phyloP scores from a whole-genome alignment of 805 yeast species.

The Hanseniaspora pseudoguilliermondii region DNA sequence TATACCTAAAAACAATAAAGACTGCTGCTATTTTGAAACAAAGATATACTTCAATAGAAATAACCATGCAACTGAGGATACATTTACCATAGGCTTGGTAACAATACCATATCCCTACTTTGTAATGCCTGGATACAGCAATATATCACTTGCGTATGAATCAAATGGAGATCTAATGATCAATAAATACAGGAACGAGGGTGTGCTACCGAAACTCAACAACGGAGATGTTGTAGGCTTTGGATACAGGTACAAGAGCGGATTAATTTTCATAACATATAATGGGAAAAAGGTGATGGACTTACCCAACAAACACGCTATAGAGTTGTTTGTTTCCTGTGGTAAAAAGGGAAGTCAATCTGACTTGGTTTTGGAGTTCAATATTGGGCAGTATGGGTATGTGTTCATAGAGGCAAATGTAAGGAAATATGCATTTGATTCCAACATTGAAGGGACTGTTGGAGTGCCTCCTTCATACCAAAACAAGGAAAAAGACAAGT shows the following conservation, averaged over 20 bases:
- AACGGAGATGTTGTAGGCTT: constrained; percentile 91
- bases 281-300: constrained; percentile 83
- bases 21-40: constrained; percentile 55
- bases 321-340: constrained; percentile 29
- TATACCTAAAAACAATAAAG: constrained; percentile 38
- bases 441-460: constrained; percentile 29
- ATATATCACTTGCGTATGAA: constrained; percentile 61
- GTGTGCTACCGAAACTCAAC: constrained; percentile 34
- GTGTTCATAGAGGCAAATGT: constrained; percentile 76
- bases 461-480: constrained; percentile 36
- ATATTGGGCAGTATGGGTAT: constrained; percentile 64
- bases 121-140: constrained; percentile 60
- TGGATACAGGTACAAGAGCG: constrained; percentile 70
- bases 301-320: constrained; percentile 56
- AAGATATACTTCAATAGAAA: constrained; percentile 31
- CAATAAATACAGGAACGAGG: constrained; percentile 38
- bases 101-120: constrained; percentile 67
- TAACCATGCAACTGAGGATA: constrained; percentile 27
- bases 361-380: constrained; percentile 40
- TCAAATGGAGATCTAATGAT: constrained; percentile 58
- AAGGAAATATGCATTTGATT: constrained; percentile 68
- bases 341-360: constrained; percentile 29
- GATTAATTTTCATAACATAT: constrained; percentile 82
- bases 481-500: constrained; percentile 25
- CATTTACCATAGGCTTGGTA: constrained; percentile 52